Conservation (phyloP, 2,329 filamentous ascomycete genomes). For the Ophiocordyceps camponoti-saundersi region DNA sequence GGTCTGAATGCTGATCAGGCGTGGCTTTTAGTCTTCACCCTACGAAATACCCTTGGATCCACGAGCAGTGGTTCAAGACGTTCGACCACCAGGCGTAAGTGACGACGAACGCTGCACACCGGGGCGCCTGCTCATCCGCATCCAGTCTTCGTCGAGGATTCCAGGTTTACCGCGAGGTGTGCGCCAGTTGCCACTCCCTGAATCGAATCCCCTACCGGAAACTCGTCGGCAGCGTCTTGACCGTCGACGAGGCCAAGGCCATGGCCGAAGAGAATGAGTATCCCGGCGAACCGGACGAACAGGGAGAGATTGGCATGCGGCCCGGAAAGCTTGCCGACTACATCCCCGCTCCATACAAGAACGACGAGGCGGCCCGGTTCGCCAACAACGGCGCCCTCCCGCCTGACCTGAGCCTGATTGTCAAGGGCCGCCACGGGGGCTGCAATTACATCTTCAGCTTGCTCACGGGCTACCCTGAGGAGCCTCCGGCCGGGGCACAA, state of each 20-base stretch:
- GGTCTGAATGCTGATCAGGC: slow-evolving; percentile 10
- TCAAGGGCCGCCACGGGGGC: slow-evolving; percentile 94
- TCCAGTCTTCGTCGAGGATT: slow-evolving; percentile 89
- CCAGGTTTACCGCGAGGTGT: slow-evolving; percentile 98
- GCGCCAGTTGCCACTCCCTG: slow-evolving; percentile 93
- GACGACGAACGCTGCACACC: background rate
- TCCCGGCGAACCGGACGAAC: slow-evolving; percentile 91
- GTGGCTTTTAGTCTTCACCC: slow-evolving; percentile 57
- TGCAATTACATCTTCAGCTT: slow-evolving; percentile 98
- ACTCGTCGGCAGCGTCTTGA: slow-evolving; percentile 81
- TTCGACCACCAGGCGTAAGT: slow-evolving; percentile 93
- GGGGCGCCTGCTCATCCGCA: background rate
- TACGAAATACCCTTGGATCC: slow-evolving; percentile 89
- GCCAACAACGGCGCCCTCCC: slow-evolving; percentile 97
- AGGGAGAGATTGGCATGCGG: slow-evolving; percentile 96
- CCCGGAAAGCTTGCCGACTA: slow-evolving; percentile 98
- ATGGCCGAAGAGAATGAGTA: slow-evolving; percentile 98
- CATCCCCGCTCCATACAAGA: slow-evolving; percentile 89
- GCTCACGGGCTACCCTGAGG: slow-evolving; percentile 93
- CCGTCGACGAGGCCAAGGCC: slow-evolving; percentile 93
- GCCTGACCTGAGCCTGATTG: slow-evolving; percentile 91
- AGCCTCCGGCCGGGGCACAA: slow-evolving; percentile 74
- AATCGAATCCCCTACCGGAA: slow-evolving; percentile 84
- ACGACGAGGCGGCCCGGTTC: slow-evolving; percentile 93
- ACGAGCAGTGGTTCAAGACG: slow-evolving; percentile 80